Conservation (phyloP, 2,329 filamentous ascomycete species). For the Epichloe scottii region DNA sequence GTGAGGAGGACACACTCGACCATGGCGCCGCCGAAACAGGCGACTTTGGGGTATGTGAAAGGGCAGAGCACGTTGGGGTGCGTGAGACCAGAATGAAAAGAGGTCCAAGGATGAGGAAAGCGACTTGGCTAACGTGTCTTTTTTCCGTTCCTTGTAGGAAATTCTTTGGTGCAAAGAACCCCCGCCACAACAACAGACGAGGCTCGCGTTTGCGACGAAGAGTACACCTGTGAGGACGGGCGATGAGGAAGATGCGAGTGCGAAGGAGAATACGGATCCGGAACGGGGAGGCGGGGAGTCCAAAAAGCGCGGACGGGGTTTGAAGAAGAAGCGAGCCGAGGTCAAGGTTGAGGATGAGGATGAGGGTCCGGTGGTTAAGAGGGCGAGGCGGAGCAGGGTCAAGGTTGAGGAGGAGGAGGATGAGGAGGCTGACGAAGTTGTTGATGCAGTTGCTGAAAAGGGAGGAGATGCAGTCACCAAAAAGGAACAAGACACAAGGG, state of each 20-base stretch:
- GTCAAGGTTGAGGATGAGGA: constrained; percentile 29
- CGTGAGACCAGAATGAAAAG: constrained; percentile 15
- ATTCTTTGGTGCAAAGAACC: constrained; percentile 59
- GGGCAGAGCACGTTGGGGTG: constrained; percentile 65
- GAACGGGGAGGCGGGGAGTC: constrained; percentile 23
- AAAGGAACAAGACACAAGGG: constrained; percentile 7
- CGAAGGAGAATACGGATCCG: constrained; percentile 26
- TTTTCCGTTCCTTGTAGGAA: constrained; percentile 42
- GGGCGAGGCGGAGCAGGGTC: constrained; percentile 33
- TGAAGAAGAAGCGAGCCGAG: constrained; percentile 7
- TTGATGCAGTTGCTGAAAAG: neutral
- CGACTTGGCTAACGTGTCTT: neutral
- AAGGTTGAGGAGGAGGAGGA: constrained; percentile 32
- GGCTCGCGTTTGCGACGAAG: constrained; percentile 60
- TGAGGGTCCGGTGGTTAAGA: constrained; percentile 49
- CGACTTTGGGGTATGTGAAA: constrained; percentile 80
- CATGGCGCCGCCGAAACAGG: constrained; percentile 54
- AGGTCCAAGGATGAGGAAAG: too few relatives aligned
- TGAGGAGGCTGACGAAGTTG: neutral
- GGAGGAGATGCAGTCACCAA: neutral
- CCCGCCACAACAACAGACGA: constrained; percentile 60
- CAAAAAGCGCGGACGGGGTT: constrained; percentile 32
- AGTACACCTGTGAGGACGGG: constrained; percentile 20
- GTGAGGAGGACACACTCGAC: constrained; percentile 7
- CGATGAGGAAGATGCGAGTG: constrained; percentile 14